Evolutionary conservation across 106 monocot genomes (phyloP), one percentile per base, ranked within the genome.

Genomic region (Phalaenopsis aphrodite): DNA sequence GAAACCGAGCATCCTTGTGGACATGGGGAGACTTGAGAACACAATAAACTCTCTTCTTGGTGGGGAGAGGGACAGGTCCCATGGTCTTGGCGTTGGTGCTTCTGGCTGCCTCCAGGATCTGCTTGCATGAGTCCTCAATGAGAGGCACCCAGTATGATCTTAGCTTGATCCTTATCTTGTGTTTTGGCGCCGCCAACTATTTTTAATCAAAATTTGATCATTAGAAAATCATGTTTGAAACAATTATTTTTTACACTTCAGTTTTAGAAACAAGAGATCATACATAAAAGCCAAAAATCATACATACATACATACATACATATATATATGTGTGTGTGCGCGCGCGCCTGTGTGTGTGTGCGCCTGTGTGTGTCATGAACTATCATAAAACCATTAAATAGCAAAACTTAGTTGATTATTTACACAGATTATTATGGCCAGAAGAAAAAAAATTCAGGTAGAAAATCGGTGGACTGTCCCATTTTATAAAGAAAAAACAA

Each of bases 111-210:
- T 99, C 98, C 80, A 94, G 67, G 43, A 99, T 99, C 79, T 94
- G 92, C 82, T 99, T 94, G 91, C 98, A 99, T 19, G 98, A 91
- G 75, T 94, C 94, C 86, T 99, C 98, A 2, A 99, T 94, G 48
- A 91, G 83, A 2, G 89, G 85, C 5, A 94, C 94, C 91, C 89
- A 99, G 84, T 94, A 99, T 0, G 98, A 98, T 65, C 94, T 85
- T 83, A 98, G 87, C 87, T 94, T 98, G 80, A 98, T 98, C 76
- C 98, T 84, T 72, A 98, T 94, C 79, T 92, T 90, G 83, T 92
- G 88, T 80, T 94, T 99, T 18, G 92, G 90, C 4, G 94, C 87
- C 78, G 48, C 76, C 76, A 76, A 10, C 76, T 76, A 41, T 49
- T 74, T 42, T 5, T 36, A 8, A 74, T 74, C 42, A 2, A 39